Evolutionary conservation across 306 rosid species (phyloP), one percentile per base, ranked within the genome.

Genomic region (Coriaria nepalensis): DNA sequence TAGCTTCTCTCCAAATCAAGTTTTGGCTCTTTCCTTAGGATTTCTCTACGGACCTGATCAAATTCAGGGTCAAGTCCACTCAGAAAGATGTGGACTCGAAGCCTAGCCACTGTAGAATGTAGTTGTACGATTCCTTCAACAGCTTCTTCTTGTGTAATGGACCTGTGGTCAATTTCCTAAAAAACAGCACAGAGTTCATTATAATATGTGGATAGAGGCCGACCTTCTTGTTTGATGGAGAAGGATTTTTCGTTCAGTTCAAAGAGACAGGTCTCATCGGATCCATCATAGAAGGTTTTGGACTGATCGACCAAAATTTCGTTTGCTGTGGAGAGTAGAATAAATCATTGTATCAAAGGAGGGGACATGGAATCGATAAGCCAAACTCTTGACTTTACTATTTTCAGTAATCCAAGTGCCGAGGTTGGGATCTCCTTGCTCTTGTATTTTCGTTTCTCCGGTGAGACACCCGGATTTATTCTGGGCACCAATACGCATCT

Each of bases 281-380:
- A 51, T 9, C 46, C 40, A 13, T 50, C 46, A 14, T 56, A 56
- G 11, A 56, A 56, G 0, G 52, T 60, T 9, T 50, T 60, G 10
- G 57, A 33, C 0, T 43, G 4, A 7, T 6, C 51, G 0, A 41
- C 51, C 51, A 50, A 60, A 6, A 60, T 60, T 4, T 43, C 57
- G 2, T 35, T 20, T 0, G 65, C 32, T 4, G 33, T 50, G 6
- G 13, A 11, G 34, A 60, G 57, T 6, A 15, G 39, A 35, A 49
- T 48, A 4, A 43, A 56, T 13, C 52, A 13, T 33, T 44, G 15
- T 44, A 44, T 56, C 37, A 56, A 6, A 3, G 13, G 33, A 0
- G 52, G 57, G 8, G 5, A 34, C 52, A 35, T 60, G 0, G 57
- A 43, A 12, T 50, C 45, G 36, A 35, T 50, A 10, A 43, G 57